Percentiles rank a stretch among this genome's conserved stretches.
Evolutionary conservation across 352 stramenopile species (phyloP).

Genomic region (Pythium periplocum): DNA sequence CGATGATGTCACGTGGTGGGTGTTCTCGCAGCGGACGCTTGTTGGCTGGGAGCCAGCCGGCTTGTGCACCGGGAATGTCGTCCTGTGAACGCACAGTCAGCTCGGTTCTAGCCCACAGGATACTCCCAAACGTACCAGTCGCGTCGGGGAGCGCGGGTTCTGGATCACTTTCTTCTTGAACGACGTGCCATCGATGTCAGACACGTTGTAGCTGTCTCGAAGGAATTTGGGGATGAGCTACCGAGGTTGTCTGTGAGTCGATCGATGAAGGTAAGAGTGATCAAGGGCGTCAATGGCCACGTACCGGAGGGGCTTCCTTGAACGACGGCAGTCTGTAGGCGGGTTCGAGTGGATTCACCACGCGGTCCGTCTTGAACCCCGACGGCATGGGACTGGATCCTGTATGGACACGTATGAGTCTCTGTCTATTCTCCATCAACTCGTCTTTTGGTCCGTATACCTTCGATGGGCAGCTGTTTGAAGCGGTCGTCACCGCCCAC

Average conservation of each 20-base stretch:
- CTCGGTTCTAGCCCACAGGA: too few relatives aligned
- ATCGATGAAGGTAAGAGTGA: too few relatives aligned
- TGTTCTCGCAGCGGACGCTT: slow-evolving; percentile 44
- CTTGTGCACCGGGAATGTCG: slow-evolving; percentile 48
- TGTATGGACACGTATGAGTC: background rate
- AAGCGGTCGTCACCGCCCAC: slow-evolving; percentile 55
- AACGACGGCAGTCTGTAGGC: slow-evolving; percentile 59
- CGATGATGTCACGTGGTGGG: slow-evolving; percentile 55
- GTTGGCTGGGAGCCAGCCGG: slow-evolving; percentile 48
- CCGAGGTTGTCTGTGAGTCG: too few relatives aligned
- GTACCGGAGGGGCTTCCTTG: slow-evolving; percentile 29
- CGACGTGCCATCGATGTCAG: slow-evolving; percentile 62
- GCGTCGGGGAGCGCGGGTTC: slow-evolving; percentile 42
- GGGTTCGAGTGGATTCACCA: slow-evolving; percentile 58
- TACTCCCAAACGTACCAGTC: slow-evolving; percentile 29
- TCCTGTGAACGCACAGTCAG: slow-evolving; percentile 8
- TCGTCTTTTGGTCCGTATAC: too few relatives aligned
- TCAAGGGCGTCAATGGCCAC: background rate
- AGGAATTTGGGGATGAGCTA: slow-evolving; percentile 25
- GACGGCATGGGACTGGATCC: slow-evolving; percentile 31
- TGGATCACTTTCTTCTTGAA: slow-evolving; percentile 34
- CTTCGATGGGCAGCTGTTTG: slow-evolving; percentile 66
- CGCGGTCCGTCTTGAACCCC: slow-evolving; percentile 58
- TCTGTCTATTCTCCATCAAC: background rate
- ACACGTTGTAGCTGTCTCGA: slow-evolving; percentile 69